A percentile compares a stretch with the other conserved stretches of the same genome.
These are phyloP conservation scores for Candida yuanshanica DNA, from an alignment of 805 yeast genomes.

Conservation along the genomic window DNA sequence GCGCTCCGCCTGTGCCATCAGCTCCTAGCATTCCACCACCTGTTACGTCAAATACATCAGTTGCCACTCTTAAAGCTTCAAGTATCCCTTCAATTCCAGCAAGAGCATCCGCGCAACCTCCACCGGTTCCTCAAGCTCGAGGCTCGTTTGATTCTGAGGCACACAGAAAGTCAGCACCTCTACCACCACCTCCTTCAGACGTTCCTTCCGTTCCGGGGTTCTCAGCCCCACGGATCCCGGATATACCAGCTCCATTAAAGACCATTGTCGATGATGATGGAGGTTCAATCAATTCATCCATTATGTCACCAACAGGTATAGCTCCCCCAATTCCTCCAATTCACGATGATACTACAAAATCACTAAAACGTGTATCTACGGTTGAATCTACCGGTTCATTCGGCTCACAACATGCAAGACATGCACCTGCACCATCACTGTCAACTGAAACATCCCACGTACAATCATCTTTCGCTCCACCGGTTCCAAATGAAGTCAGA, in stretches of 20 bases:
- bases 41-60: no score
- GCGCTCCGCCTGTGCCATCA: no score
- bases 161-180: slow-evolving; percentile 7
- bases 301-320: slow-evolving; percentile 2
- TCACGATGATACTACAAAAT: slow-evolving; percentile 1
- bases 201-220: neutral
- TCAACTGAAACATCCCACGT: slow-evolving; percentile 5
- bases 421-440: slow-evolving; percentile 7
- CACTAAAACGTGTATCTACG: slow-evolving; percentile 4
- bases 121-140: slow-evolving; percentile 9
- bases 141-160: no score
- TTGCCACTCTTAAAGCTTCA: no score
- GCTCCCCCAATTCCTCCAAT: neutral
- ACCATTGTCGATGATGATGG: slow-evolving; percentile 2
- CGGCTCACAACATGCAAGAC: slow-evolving; percentile 1
- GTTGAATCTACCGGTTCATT: slow-evolving; percentile 2
- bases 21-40: no score
- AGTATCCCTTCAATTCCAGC: no score
- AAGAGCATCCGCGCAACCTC: slow-evolving; percentile 15
- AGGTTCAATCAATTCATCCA: slow-evolving; percentile 6
- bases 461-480: no score
- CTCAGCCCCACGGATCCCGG: slow-evolving; percentile 8
- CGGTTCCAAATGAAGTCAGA: slow-evolving; percentile 7
- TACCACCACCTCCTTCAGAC: slow-evolving; percentile 9
- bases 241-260: slow-evolving; percentile 3